Evolutionary conservation across 306 rosid genomes (phyloP), one percentile per base, ranked within the genome.

Genomic region (Inga oerstediana): DNA sequence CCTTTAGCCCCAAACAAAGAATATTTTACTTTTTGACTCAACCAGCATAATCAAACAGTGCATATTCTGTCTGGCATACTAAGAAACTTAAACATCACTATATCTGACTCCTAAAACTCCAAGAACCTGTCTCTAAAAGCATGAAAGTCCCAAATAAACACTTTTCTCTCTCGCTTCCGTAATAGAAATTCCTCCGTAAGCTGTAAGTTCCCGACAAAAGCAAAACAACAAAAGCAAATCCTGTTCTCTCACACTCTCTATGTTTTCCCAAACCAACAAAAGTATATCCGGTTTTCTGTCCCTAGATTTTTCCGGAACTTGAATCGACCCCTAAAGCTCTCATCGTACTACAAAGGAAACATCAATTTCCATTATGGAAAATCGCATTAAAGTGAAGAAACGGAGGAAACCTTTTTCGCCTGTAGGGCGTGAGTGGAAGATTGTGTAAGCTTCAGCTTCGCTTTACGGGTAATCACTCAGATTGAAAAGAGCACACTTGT

Each of bases 281-380:
- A 64, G 39, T 81, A 58, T 86, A 46, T 12, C 56, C 76, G 82
- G 78, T 78, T 67, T 34, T 32, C 39, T 14, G 61, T 62, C 72
- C 46, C 82, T 67, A 80, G 14, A 77, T 81, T 68, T 80, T 74
- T 44, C 84, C 72, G 72, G 22, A 45, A 85, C 20, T 22, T 73
- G 72, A 83, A 10, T 66, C 75, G 74, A 34, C 70, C 71, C 41
- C 71, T 13, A 14, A 15, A 65, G 43, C 71, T 32, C 71, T 32
- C 71, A 15, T 5, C n/a, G 35, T 15, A 64, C 70, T 30, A 32
- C 71, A 65, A 65, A 65, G 4, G 71, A 30, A 64, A 64, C 70
- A 64, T 30, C 41, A 64, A 14, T 64, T 64, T 64, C 37, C 70
- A 43, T 27, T 27, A 27, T 22, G 46, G 49, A 10, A 62, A 69